Evolutionary conservation across 2,329 filamentous ascomycete species (phyloP).

Genomic region (Fonsecaea pedrosoi): DNA sequence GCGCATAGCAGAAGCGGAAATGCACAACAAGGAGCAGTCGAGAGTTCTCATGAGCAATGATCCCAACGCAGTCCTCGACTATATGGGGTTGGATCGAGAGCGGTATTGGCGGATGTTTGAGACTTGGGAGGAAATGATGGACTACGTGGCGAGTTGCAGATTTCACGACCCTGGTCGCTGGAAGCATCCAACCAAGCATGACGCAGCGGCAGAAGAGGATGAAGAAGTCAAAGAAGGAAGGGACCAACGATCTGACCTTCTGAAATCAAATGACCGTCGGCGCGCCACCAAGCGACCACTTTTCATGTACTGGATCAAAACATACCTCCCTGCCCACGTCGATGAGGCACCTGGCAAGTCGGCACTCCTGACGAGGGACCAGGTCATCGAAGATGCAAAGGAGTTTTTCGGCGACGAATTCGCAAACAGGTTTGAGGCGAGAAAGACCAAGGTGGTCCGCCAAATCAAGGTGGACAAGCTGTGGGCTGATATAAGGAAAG

Average conservation of each 20-base stretch:
- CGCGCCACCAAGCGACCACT: conserved; percentile 45
- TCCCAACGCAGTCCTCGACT: conserved; percentile 59
- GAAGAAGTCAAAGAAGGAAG: conserved; percentile 39
- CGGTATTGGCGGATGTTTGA: conserved; percentile 64
- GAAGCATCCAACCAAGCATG: not conserved
- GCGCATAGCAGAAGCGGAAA: conserved; percentile 63
- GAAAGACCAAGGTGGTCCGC: conserved; percentile 17
- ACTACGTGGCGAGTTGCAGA: conserved; percentile 31
- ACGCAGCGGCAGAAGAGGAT: conserved; percentile 56
- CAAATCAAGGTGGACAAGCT: conserved; percentile 24
- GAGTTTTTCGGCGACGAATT: conserved; percentile 33
- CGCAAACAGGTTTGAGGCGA: conserved; percentile 24
- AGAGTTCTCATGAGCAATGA: conserved; percentile 67
- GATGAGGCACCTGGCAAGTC: conserved; percentile 20
- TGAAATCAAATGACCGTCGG: conserved; percentile 37
- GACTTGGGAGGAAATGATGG: conserved; percentile 31
- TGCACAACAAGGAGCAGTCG: conserved; percentile 27
- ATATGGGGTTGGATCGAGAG: conserved; percentile 57
- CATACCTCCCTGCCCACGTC: conserved; percentile 34
- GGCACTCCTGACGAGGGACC: conserved; percentile 29
- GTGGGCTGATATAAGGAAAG: conserved; percentile 34
- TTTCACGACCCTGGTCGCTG: conserved; percentile 28
- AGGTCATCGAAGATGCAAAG: conserved; percentile 33
- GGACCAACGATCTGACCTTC: not conserved
- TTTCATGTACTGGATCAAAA: conserved; percentile 39